Percentiles rank a stretch among this genome's conserved stretches.
Conservation (phyloP, 805 yeast species). For the Wickerhamiella dianesei region DNA sequence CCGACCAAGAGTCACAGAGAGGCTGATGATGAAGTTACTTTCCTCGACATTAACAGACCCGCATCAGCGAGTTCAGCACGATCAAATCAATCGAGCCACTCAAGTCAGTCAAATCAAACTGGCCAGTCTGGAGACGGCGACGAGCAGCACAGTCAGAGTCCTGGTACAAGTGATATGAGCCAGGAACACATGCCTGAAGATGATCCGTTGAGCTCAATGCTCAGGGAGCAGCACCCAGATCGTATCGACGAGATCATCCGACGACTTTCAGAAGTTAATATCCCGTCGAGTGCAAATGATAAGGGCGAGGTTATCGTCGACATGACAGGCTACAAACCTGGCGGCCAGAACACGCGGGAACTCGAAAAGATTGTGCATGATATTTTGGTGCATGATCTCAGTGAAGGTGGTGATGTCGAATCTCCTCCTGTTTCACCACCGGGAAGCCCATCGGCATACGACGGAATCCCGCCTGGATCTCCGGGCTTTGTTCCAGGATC, state of each 20-base stretch:
- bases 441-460: background rate
- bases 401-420: slow-evolving; percentile 7
- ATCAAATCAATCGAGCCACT: background rate
- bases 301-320: slow-evolving; percentile 85
- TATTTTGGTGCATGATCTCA: slow-evolving; percentile 53
- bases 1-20: slow-evolving; percentile 10
- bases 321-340: slow-evolving; percentile 91
- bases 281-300: slow-evolving; percentile 75
- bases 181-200: background rate
- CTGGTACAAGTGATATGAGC: background rate
- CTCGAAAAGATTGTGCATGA: slow-evolving; percentile 64
- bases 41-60: slow-evolving; percentile 12
- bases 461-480: slow-evolving; percentile 1
- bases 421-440: slow-evolving; percentile 14
- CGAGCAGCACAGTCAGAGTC: background rate
- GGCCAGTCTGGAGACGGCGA: background rate
- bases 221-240: slow-evolving; percentile 15
- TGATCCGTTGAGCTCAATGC: slow-evolving; percentile 7
- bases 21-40: slow-evolving; percentile 17
- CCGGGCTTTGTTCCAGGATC: slow-evolving; percentile 4
- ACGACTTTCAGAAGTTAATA: slow-evolving; percentile 39
- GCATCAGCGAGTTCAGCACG: background rate
- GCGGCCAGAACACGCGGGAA: slow-evolving; percentile 41
- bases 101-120: background rate
- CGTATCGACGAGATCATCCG: slow-evolving; percentile 17